phyloP scores from a whole-genome alignment of 768 basidiomycete genomes.

The Lactarius sp. region DNA sequence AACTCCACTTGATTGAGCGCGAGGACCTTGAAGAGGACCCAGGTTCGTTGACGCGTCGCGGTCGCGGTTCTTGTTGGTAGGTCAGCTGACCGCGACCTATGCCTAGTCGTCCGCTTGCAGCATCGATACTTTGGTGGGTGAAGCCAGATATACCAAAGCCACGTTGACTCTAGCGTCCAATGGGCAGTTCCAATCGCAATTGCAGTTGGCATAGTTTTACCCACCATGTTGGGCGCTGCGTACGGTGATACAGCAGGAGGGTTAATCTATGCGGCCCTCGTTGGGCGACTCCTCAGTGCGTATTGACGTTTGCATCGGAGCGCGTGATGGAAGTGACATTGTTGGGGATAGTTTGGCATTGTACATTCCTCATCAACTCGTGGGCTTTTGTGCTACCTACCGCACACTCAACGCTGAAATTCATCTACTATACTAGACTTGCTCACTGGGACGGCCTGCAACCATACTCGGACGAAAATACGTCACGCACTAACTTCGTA shows the following conservation, averaged over 20 bases:
- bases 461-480: constrained; percentile 76
- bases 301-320: constrained; percentile 4
- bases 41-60: constrained; percentile 39
- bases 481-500: constrained; percentile 69
- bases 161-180: background rate
- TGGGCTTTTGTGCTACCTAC: constrained; percentile 31
- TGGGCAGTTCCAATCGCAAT: constrained; percentile 54
- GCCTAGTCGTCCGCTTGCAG: constrained; percentile 62
- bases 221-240: constrained; percentile 46
- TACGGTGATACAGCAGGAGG: constrained; percentile 66
- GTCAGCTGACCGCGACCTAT: constrained; percentile 2
- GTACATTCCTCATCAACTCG: constrained; percentile 69
- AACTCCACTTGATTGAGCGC: constrained; percentile 58
- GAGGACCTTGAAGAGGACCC: constrained; percentile 66
- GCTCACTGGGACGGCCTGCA: constrained; percentile 82
- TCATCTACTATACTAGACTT: constrained; percentile 40
- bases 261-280: constrained; percentile 66
- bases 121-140: constrained; percentile 59
- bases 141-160: background rate
- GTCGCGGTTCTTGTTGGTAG: background rate
- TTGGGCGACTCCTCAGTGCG: constrained; percentile 57
- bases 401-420: background rate
- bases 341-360: constrained; percentile 58
- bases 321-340: background rate
- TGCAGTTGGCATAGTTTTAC: constrained; percentile 53